A percentile compares a stretch with the other conserved stretches of the same genome.
These are phyloP conservation scores for Staphylotrichum longicolle DNA, from an alignment of 495 filamentous ascomycete genomes.

Conservation along the genomic window DNA sequence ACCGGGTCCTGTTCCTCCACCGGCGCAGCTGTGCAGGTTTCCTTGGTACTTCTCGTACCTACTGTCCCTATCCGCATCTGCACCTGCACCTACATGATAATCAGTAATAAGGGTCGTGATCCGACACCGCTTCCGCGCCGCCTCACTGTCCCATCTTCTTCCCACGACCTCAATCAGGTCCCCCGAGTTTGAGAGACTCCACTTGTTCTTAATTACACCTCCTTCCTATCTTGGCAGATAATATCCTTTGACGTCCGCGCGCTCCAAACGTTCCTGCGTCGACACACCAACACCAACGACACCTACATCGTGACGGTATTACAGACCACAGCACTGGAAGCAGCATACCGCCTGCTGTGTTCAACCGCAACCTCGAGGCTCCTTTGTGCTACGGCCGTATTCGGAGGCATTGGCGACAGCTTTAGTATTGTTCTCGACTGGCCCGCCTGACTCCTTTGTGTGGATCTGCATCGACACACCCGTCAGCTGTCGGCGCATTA, in stretches of 20 bases:
- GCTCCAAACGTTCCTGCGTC: too few species aligned
- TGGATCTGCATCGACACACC: neutral
- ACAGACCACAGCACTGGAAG: neutral
- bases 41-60: too few species aligned
- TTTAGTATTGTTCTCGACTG: conserved; percentile 20
- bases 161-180: neutral
- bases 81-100: too few species aligned
- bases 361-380: neutral
- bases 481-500: neutral
- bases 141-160: neutral
- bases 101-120: too few species aligned
- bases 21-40: too few species aligned
- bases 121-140: neutral
- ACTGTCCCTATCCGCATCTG: too few species aligned
- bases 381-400: conserved; percentile 15
- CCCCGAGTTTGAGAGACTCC: neutral
- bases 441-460: conserved; percentile 2
- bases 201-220: conserved; percentile 11
- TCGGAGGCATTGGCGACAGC: conserved; percentile 9
- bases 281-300: neutral
- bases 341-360: conserved; percentile 4
- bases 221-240: conserved; percentile 9
- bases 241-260: conserved; percentile 3
- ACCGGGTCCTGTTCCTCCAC: too few species aligned
- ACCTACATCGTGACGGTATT: neutral